Evolutionary conservation across 2,329 filamentous ascomycete genomes (phyloP).

Genomic region (Trichoderma gracile): DNA sequence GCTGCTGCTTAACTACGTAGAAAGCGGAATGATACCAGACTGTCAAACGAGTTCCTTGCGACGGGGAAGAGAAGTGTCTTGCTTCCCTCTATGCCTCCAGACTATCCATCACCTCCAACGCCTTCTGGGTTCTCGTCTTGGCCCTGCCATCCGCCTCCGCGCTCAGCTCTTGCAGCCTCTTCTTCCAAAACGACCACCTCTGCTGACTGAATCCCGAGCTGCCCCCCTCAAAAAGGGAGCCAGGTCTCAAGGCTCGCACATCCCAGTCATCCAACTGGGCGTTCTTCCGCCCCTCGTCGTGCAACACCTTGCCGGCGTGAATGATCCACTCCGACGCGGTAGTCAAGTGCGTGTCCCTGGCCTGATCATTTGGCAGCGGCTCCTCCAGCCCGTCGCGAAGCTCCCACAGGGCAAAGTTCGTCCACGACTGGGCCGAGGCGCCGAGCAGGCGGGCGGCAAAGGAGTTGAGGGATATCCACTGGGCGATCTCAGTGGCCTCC

Average conservation of each 20-base stretch:
- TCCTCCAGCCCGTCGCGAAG: constrained; percentile 38
- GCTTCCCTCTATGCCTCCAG: constrained; percentile 27
- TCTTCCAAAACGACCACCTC: constrained; percentile 38
- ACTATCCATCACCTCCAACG: constrained; percentile 30
- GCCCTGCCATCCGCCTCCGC: constrained; percentile 27
- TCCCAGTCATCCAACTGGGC: constrained; percentile 30
- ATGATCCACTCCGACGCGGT: constrained; percentile 36
- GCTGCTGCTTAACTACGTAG: constrained; percentile 1
- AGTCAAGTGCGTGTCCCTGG: constrained; percentile 30
- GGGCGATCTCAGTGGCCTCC: constrained; percentile 29
- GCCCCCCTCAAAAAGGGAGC: constrained; percentile 28
- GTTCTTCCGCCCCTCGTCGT: constrained; percentile 27
- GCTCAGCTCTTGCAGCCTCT: constrained; percentile 33
- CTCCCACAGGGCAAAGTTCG: constrained; percentile 37
- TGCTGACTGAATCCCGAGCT: constrained; percentile 32
- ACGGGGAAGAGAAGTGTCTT: background rate
- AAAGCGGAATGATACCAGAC: constrained; percentile 11
- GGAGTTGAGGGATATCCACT: constrained; percentile 40
- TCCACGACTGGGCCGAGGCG: constrained; percentile 30
- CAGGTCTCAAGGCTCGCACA: constrained; percentile 29
- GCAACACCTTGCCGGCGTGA: constrained; percentile 35
- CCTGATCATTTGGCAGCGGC: constrained; percentile 26
- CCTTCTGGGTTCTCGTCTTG: constrained; percentile 29
- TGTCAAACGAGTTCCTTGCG: no score
- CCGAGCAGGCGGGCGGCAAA: constrained; percentile 38